These are phyloP conservation scores for Aspergillus terreus DNA, from an alignment of 2,329 filamentous ascomycete species.

Conservation along the genomic window DNA sequence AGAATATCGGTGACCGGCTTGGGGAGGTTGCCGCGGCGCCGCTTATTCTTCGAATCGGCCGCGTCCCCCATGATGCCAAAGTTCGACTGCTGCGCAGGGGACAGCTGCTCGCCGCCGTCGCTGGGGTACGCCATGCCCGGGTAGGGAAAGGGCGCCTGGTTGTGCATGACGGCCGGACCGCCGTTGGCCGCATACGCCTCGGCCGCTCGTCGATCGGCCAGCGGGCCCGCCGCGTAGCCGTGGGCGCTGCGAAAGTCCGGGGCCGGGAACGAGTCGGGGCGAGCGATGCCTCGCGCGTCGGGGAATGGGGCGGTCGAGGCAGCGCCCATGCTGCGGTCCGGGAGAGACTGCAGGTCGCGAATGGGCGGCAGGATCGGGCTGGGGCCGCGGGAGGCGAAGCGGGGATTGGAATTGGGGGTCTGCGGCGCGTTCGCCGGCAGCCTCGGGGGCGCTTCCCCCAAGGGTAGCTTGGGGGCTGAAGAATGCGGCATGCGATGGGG, in stretches of 20 bases:
- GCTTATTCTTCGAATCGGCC: slow-evolving; percentile 43
- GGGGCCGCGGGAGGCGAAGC: slow-evolving; percentile 27
- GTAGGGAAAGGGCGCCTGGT: slow-evolving; percentile 27
- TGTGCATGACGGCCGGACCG: slow-evolving; percentile 21
- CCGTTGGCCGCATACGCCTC: slow-evolving; percentile 18
- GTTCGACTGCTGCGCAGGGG: slow-evolving; percentile 31
- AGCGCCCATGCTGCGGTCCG: slow-evolving; percentile 23
- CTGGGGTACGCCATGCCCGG: slow-evolving; percentile 25
- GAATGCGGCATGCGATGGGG: slow-evolving; percentile 27
- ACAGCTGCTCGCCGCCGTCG: slow-evolving; percentile 30
- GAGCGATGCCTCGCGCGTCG: slow-evolving; percentile 22
- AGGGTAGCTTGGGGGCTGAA: slow-evolving; percentile 17
- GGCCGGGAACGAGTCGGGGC: slow-evolving; percentile 20
- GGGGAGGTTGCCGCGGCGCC: slow-evolving; percentile 78
- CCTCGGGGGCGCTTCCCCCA: slow-evolving; percentile 19
- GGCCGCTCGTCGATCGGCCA: slow-evolving; percentile 23
- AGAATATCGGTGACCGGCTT: slow-evolving; percentile 83
- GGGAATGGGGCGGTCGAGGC: slow-evolving; percentile 22
- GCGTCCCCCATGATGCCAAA: slow-evolving; percentile 37
- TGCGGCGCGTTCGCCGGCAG: slow-evolving; percentile 10
- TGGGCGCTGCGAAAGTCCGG: slow-evolving; percentile 17
- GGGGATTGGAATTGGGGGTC: slow-evolving; percentile 12
- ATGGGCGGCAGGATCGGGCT: slow-evolving; percentile 37
- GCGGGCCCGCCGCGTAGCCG: slow-evolving; percentile 13
- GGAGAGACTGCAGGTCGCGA: slow-evolving; percentile 32